Percentiles rank a stretch among this genome's conserved stretches.
phyloP scores from a whole-genome alignment of 768 basidiomycete genomes.

The Boletus fagicola region DNA sequence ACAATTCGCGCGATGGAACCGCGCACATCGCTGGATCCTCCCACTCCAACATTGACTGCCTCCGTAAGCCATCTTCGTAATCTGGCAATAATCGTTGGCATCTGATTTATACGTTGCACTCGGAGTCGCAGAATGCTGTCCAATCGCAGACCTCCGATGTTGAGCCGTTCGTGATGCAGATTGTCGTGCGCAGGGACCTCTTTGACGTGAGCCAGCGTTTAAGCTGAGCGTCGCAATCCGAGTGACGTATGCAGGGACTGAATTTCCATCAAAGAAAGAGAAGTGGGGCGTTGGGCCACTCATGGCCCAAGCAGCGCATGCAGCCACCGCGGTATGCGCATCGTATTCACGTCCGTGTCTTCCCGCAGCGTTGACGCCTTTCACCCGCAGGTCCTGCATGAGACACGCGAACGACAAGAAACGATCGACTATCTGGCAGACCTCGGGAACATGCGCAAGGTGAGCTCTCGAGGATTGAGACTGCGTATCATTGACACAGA shows the following conservation, averaged over 20 bases:
- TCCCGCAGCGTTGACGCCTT: not conserved
- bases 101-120: not conserved
- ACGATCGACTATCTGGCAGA: constrained; percentile 40
- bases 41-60: not conserved
- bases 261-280: constrained; percentile 30
- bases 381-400: constrained; percentile 37
- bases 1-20: constrained; percentile 4
- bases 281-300: constrained; percentile 45
- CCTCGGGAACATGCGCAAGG: constrained; percentile 43
- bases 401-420: constrained; percentile 37
- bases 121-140: not conserved
- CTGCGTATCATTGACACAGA: not conserved
- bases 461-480: constrained; percentile 9
- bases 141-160: not conserved
- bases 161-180: constrained; percentile 42
- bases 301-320: constrained; percentile 45
- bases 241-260: not conserved
- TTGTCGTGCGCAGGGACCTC: constrained; percentile 42
- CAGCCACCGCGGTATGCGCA: constrained; percentile 38
- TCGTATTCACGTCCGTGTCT: not conserved
- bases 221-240: not conserved
- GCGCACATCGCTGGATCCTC: not conserved
- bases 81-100: not conserved
- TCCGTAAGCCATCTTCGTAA: not conserved
- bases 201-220: constrained; percentile 35